Percentiles rank a stretch among this genome's conserved stretches.
These are phyloP conservation scores for Aureobasidium sp. DNA, from an alignment of 2,329 filamentous ascomycete genomes.

Conservation along the genomic window DNA sequence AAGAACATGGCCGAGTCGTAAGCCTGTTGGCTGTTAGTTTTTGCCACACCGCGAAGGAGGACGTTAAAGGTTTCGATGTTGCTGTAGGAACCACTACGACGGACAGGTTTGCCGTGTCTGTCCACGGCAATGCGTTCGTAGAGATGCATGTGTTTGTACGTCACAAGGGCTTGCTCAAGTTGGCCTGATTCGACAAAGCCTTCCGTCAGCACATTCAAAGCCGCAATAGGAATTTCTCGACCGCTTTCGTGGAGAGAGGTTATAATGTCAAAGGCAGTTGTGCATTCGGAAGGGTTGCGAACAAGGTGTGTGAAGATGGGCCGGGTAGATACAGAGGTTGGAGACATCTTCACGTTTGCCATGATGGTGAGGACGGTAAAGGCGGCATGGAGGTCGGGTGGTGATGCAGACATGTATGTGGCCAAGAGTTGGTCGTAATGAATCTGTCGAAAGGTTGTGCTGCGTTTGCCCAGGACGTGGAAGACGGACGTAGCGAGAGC, in stretches of 20 bases:
- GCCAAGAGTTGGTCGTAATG: conserved; percentile 78
- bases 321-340: conserved; percentile 53
- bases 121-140: conserved; percentile 22
- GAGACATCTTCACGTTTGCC: conserved; percentile 52
- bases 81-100: conserved; percentile 21
- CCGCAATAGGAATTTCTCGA: conserved; percentile 43
- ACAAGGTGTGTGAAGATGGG: conserved; percentile 52
- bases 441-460: conserved; percentile 50
- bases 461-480: conserved; percentile 52
- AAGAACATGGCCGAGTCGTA: conserved; percentile 54
- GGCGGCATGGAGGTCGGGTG: conserved; percentile 53
- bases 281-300: conserved; percentile 37
- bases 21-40: conserved; percentile 24
- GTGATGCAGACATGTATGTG: conserved; percentile 51
- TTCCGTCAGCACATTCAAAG: conserved; percentile 46
- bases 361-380: conserved; percentile 68
- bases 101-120: neutral
- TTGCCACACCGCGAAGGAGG: conserved; percentile 31
- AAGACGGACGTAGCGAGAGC: conserved; percentile 64
- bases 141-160: conserved; percentile 53
- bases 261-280: conserved; percentile 50
- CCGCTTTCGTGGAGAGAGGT: conserved; percentile 44
- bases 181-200: conserved; percentile 37
- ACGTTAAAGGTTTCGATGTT: conserved; percentile 53
- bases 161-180: conserved; percentile 45